Evolutionary conservation across 2,329 filamentous ascomycete genomes (phyloP), one percentile per base, ranked within the genome.

Genomic region (Pseudocercospora eumusae): DNA sequence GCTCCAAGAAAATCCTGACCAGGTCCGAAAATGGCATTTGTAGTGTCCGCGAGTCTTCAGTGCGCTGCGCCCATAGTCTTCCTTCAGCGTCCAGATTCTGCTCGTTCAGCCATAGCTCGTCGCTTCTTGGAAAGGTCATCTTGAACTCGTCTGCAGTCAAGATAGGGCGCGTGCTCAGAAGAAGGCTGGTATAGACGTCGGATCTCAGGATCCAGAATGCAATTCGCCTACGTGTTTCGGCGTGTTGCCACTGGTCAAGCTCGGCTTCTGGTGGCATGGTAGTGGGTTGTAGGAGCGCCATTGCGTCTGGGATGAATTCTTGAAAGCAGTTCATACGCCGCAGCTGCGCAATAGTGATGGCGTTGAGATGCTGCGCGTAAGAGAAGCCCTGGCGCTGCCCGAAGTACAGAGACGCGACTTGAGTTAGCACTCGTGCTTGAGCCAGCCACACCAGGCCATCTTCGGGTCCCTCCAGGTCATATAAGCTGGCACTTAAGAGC

Each of bases 1-100:
- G 33, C 25, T 66, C 64, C 23, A 63, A 50, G 11, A 62, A 64
- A 20, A 66, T 61, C 13, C 62, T 57, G 1, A 66, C 60, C n/a
- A 66, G 53, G 50, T 66, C 64, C 11, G 60, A 66, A 18, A 64
- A 64, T 18, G 63, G 64, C 50, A 64, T 61, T 40, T 66, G 60
- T n/a, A 63, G 47, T 25, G 36, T 55, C 15, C 31, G 31, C 3
- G 52, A 33, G 25, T 63, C 56, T 44, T 64, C 62, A n/a, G 47
- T 57, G 15, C 49, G 56, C 13, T 64, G 57, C 11, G 56, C 44
- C 31, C 44, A 31, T 4, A 64, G 53, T 23, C 45, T 60, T 13
- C 47, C 59, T 25, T 59, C 31, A 6, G 53, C 36, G 11, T 31
- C 11, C 15, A 62, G 31, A 27, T 42, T 20, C 21, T 55, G 52